These are phyloP conservation scores for Plasmodium gonderi DNA, from an alignment of 169 alveolate genomes.

Conservation along the genomic window DNA sequence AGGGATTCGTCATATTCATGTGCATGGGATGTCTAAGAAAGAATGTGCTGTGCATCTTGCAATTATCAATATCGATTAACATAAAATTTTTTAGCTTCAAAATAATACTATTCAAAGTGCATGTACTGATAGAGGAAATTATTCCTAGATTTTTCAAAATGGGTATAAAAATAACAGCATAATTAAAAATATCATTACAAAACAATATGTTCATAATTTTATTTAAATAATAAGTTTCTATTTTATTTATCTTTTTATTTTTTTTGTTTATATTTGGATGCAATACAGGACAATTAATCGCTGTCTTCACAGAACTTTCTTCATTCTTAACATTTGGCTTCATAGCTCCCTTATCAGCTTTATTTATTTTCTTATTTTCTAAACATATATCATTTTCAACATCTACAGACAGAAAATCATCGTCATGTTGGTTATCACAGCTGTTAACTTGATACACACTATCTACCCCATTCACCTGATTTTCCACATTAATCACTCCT, in stretches of 20 bases:
- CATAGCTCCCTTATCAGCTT: too few relatives aligned
- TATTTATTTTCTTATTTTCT: too few relatives aligned
- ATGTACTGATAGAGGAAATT: neutral
- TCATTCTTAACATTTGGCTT: too few relatives aligned
- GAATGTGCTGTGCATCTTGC: neutral
- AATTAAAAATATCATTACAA: neutral
- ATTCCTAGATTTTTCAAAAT: conserved; percentile 19
- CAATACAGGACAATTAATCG: too few relatives aligned
- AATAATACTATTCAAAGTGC: neutral
- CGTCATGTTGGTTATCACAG: too few relatives aligned
- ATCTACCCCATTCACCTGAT: too few relatives aligned
- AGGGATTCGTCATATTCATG: neutral
- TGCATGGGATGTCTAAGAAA: neutral
- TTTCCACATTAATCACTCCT: neutral
- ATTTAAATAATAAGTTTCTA: neutral
- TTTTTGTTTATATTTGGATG: neutral
- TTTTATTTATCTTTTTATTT: conserved; percentile 5
- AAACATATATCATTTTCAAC: too few relatives aligned
- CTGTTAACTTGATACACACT: too few relatives aligned
- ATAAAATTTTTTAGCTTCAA: conserved; percentile 19
- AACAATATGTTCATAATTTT: conserved; percentile 23
- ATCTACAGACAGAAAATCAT: too few relatives aligned
- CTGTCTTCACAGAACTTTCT: too few relatives aligned
- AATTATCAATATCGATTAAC: conserved; percentile 6
- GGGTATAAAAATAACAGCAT: conserved; percentile 23